These are phyloP conservation scores for Rubroshorea leprosula DNA, from an alignment of 345 rosid genomes.

Conservation along the genomic window DNA sequence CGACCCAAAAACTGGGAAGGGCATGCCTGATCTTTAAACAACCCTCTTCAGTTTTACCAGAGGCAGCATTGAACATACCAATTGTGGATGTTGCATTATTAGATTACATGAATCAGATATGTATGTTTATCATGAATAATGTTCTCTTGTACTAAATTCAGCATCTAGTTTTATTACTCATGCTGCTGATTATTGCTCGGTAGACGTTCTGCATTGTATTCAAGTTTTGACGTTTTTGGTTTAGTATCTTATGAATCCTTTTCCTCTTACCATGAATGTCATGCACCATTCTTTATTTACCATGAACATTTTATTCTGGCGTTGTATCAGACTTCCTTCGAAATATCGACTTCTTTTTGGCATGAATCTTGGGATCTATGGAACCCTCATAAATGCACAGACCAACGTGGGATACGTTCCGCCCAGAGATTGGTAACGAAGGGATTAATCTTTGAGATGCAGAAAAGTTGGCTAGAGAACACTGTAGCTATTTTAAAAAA, in stretches of 20 bases:
- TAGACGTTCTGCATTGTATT: not conserved
- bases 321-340: too few relatives aligned
- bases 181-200: conserved; percentile 2
- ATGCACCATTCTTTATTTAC: too few relatives aligned
- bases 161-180: not conserved
- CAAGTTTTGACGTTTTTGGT: not conserved
- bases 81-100: not conserved
- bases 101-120: conserved; percentile 1
- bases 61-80: not conserved
- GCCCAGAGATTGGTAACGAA: too few relatives aligned
- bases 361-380: too few relatives aligned
- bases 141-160: not conserved
- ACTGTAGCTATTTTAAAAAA: too few relatives aligned
- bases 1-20: conserved; percentile 79
- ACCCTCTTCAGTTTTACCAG: conserved; percentile 2
- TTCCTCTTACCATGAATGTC: too few relatives aligned
- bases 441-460: too few relatives aligned
- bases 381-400: too few relatives aligned
- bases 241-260: not conserved
- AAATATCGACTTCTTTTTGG: too few relatives aligned
- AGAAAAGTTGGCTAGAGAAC: too few relatives aligned
- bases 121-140: not conserved
- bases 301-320: too few relatives aligned
- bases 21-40: conserved; percentile 86
- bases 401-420: too few relatives aligned